Evolutionary conservation across 768 basidiomycete genomes (phyloP), one percentile per base, ranked within the genome.

Genomic region (Tricholomella constricta): DNA sequence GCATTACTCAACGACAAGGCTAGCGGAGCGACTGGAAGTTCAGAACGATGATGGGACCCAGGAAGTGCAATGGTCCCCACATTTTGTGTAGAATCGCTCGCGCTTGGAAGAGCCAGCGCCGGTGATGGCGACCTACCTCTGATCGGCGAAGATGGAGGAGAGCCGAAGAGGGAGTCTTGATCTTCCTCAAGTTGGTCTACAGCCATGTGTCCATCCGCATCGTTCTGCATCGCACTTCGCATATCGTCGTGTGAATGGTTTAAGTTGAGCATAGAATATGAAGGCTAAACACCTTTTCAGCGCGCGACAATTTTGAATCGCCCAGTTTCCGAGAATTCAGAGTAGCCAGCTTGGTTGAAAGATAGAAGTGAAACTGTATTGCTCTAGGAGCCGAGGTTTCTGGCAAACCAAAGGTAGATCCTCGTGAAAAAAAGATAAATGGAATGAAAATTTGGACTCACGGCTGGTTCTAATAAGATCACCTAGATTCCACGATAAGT

Each of bases 51-150:
- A 77, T 88, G 89, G 89, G 88, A 89, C 83, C 89, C 90, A 91
- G 88, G 88, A 89, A 91, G 90, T 91, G 90, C 90, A 91, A 91
- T 91, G 88, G 89, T 87, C 89, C 89, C 89, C 89, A 92, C 90
- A 82, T 92, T 91, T 88, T 88, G 80, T 85, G 78, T 73, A 72
- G 74, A 70, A 70, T 63, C 62, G 55, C 68, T 68, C 56, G 71
- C 68, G 62, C 78, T 74, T 62, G 85, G 83, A 43, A 88, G 75
- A 47, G 85, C 85, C 67, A 85, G 71, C 42, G 68, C 66, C 58
- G 81, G 82, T 55, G 82, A 82, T 53, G 81, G 81, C 73, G 85
- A 86, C 85, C 86, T 89, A 86, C 86, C 86, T 86, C 72, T 74
- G 57, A 61, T 61, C 55, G 85, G 83, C 46, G 88, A 85, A 27